phyloP scores from a whole-genome alignment of 345 rosid species.

The Hibiscus trionum region DNA sequence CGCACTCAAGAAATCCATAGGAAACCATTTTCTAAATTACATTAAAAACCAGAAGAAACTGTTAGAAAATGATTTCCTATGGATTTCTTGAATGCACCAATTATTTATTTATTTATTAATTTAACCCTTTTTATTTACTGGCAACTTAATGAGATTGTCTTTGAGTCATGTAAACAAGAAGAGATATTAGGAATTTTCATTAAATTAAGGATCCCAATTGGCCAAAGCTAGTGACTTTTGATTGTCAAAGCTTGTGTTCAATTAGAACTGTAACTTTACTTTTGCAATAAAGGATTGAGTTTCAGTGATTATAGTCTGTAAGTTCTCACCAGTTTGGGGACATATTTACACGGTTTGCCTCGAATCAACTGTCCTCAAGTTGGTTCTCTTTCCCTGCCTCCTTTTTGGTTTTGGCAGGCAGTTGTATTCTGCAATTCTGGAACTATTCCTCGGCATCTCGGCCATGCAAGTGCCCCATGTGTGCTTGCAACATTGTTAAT shows the following conservation, averaged over 20 bases:
- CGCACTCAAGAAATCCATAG: neutral
- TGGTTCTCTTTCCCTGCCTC: neutral
- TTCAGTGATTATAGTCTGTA: neutral
- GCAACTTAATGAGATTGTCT: neutral
- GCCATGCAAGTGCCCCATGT: conserved; percentile 93
- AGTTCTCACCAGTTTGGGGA: neutral
- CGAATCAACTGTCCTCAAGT: neutral
- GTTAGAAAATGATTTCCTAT: no score
- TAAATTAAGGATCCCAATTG: neutral
- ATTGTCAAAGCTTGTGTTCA: neutral
- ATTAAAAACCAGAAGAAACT: no score
- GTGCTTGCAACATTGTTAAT: conserved; percentile 45
- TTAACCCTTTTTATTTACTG: neutral
- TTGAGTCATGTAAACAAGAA: neutral
- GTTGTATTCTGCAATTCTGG: conserved; percentile 85
- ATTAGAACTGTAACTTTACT: neutral
- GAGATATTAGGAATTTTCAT: neutral
- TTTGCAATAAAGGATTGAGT: neutral
- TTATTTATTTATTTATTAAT: neutral
- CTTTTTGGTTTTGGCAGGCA: conserved; percentile 34
- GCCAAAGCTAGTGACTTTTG: neutral
- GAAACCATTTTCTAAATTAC: neutral
- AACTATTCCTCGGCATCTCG: conserved; percentile 64
- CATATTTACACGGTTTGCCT: neutral
- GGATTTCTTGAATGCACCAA: no score